Base-by-base conservation (phyloP, 1,284 basidiomycete species). In the Cutaneotrichosporon arboriforme region DNA sequence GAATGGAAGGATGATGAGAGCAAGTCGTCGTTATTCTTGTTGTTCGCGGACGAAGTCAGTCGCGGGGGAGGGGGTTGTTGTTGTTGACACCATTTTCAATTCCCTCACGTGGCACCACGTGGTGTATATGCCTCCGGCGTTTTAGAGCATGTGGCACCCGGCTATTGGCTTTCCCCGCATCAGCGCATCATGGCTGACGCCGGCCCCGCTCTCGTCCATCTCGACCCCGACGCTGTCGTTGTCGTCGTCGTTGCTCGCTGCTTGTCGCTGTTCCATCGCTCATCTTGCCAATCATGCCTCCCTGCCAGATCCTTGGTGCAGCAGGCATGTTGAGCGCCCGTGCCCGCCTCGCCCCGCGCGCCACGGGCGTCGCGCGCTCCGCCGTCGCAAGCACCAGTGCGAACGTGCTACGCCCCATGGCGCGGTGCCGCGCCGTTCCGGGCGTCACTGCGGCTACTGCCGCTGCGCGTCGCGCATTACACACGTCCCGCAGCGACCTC, bases 31-130 rank as follows among this genome's bases (percentile, higher is more conserved):
- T 31, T 45, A 39, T 43, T 12, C 14, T 26, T 18, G 36, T 31
- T 45, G 44, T 43, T 45, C 46, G 40, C 26, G 40, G 4, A 17
- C 5, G 33, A 45, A 45, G 43, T 45, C 43, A 45, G 43, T 45
- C 43, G 8, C 18, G 43, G 12, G 8, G 1, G 9, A 10, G 2
- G 31, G 5, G 36, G 39, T 49, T 23, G 18, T 43, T 49, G 41
- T 51, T 44, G 46, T 48, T 44, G 45, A 40, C 21, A 37, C 33
- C 8, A 20, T 22, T 17, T n/a, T 47, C 3, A 23, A 10, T 20
- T 23, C n/a, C n/a, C n/a, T n/a, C 33, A 62, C 62, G 57, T 49
- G 26, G 26, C 10, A 10, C n/a, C 62, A 66, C 58, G 58, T 65
- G 63, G 17, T 46, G 26, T 31, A 31, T 31, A 7, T 23, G 31